These are phyloP conservation scores for Solanum gandarillasii DNA, from an alignment of 257 asterid genomes.

Conservation along the genomic window DNA sequence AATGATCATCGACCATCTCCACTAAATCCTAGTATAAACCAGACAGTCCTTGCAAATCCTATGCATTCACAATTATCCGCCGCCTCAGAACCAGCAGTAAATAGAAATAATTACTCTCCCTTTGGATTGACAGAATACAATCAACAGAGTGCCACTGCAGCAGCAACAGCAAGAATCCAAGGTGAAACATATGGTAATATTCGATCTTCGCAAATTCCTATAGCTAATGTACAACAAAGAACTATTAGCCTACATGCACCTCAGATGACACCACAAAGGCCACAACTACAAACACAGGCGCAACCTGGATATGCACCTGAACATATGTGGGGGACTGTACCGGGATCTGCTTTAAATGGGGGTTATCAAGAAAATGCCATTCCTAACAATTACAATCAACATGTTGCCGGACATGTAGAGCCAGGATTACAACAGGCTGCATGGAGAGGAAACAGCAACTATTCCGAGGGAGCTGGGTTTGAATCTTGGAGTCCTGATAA, in stretches of 20 bases:
- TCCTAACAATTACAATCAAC: slow-evolving; percentile 18
- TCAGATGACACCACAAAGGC: slow-evolving; percentile 12
- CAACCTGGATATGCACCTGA: slow-evolving; percentile 16
- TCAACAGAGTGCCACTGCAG: neutral
- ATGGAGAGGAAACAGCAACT: slow-evolving; percentile 33
- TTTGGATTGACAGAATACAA: slow-evolving; percentile 26
- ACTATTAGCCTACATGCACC: neutral
- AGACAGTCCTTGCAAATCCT: slow-evolving; percentile 8
- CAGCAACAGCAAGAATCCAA: slow-evolving; percentile 1
- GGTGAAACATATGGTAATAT: slow-evolving; percentile 11
- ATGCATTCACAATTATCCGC: slow-evolving; percentile 22
- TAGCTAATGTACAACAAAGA: neutral
- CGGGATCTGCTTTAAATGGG: neutral
- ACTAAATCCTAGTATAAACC: slow-evolving; percentile 14
- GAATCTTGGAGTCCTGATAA: slow-evolving; percentile 73
- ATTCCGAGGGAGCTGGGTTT: slow-evolving; percentile 22
- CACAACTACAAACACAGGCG: slow-evolving; percentile 11
- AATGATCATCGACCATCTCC: slow-evolving; percentile 22
- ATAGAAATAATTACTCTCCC: slow-evolving; percentile 17
- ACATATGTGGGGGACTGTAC: neutral
- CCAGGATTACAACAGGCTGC: neutral
- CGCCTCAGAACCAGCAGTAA: slow-evolving; percentile 29
- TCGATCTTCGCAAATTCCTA: slow-evolving; percentile 11
- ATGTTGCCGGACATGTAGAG: slow-evolving; percentile 14
- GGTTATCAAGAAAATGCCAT: slow-evolving; percentile 25